Evolutionary conservation across 108 stramenopile genomes (phyloP), one percentile per base, ranked within the genome.

Genomic region (Stephanodiscus minutulus): DNA sequence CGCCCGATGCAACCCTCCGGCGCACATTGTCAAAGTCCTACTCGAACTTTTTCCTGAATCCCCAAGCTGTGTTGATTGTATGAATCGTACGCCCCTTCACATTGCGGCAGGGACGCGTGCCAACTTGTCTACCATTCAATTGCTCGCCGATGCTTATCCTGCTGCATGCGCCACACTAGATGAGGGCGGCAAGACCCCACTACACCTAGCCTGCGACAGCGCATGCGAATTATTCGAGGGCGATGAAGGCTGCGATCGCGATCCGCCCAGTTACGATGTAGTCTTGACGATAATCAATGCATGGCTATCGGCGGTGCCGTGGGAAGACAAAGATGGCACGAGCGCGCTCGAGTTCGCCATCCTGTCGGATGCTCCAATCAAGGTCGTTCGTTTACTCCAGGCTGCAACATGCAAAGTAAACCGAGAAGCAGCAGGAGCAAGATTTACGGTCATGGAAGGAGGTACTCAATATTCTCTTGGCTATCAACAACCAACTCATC

Each of bases 1-100:
- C 31, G 64, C 66, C 4, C 55, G 64, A 12, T 74, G 29, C 48
- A 46, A 74, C 46, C 73, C 73, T 29, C 73, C 73, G 0, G 9
- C 55, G 7, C 41, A 55, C 5, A 83, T 90, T 10, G 60, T 93
- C 20, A 25, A 79, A 24, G 54, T n/a, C n/a, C n/a, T n/a, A n/a
- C n/a, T n/a, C n/a, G n/a, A n/a, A n/a, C n/a, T n/a, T n/a, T n/a
- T n/a, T 86, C n/a, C 72, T 93, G 82, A 83, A 28, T 65, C 85
- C 25, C 85, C 85, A 44, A 43, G 69, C 35, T 60, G 59, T 11
- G 72, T 81, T 63, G 92, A 93, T 61, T 83, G 75, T 15, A 72
- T 83, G 20, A 64, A 69, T 7, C 85, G 92, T 5, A 93, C 92
- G 0, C 89, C 92, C 0, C 71, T 93, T 53, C 92, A 93, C 54